phyloP scores from a whole-genome alignment of 75 land plant genomes.

The Pseudotsuga menziesii region DNA sequence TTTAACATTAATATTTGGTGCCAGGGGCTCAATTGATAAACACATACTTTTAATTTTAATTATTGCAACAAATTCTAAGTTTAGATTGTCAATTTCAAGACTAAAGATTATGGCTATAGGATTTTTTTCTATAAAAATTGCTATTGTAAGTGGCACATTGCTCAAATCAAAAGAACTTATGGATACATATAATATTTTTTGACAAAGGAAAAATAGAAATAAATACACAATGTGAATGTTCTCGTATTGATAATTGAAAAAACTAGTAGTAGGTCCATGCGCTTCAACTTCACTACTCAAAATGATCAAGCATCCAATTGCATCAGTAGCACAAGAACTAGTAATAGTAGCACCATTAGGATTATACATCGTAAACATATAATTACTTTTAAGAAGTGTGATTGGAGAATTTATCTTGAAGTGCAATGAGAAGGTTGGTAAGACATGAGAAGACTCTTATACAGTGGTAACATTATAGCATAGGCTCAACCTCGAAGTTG shows the following conservation, averaged over 20 bases:
- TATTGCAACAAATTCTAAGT: too few species aligned
- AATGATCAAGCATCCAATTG: slow-evolving; percentile 2
- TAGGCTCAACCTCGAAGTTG: slow-evolving; percentile 35
- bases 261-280: slow-evolving; percentile 3
- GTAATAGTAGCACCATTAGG: background rate
- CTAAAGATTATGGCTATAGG: too few species aligned
- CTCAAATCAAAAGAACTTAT: too few species aligned
- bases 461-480: slow-evolving; percentile 31
- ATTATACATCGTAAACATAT: slow-evolving; percentile 3
- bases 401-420: slow-evolving; percentile 3
- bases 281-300: slow-evolving; percentile 3
- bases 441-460: slow-evolving; percentile 9
- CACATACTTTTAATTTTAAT: too few species aligned
- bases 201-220: too few species aligned
- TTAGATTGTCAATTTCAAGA: too few species aligned
- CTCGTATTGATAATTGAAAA: slow-evolving; percentile 74
- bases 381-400: background rate
- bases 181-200: too few species aligned
- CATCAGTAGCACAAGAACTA: too few species aligned
- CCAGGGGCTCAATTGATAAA: too few species aligned
- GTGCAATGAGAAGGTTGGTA: slow-evolving; percentile 5
- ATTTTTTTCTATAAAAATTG: too few species aligned
- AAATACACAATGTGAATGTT: slow-evolving; percentile 65
- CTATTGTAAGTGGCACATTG: too few species aligned
- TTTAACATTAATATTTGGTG: too few species aligned